Conservation (phyloP, 2,329 filamentous ascomycete genomes). For the Ascomycota sp. region DNA sequence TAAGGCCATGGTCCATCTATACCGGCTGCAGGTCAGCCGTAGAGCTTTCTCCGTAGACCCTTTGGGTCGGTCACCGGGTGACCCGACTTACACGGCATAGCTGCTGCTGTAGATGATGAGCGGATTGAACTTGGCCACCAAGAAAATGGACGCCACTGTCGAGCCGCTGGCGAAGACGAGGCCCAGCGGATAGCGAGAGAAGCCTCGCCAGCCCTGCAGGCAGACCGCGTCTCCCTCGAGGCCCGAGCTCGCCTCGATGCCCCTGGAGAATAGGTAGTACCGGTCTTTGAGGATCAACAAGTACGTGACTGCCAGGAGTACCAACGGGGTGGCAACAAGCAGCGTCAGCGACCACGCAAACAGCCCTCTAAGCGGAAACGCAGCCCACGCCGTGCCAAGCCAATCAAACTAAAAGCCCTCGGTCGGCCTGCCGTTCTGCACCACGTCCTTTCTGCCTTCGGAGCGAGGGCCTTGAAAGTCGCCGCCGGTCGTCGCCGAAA, state of each 20-base stretch:
- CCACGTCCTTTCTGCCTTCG: conserved; percentile 35
- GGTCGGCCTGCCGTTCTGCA: conserved; percentile 44
- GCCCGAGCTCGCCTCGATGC: conserved; percentile 30
- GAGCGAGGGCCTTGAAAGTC: conserved; percentile 41
- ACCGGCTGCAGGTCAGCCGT: conserved; percentile 10
- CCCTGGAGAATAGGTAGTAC: conserved; percentile 68
- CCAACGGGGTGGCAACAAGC: conserved; percentile 58
- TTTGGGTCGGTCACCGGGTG: no score
- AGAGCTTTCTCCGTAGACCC: no score
- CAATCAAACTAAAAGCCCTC: conserved; percentile 86
- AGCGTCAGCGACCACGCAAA: conserved; percentile 77
- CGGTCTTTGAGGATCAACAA: conserved; percentile 53
- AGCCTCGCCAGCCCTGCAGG: conserved; percentile 59
- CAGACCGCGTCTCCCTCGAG: conserved; percentile 39
- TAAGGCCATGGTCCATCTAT: conserved; percentile 73
- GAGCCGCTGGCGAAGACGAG: conserved; percentile 45
- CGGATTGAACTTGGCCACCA: conserved; percentile 70
- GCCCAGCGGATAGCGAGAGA: conserved; percentile 67
- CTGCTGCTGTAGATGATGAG: conserved; percentile 78
- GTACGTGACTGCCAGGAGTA: conserved; percentile 48
- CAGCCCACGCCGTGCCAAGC: conserved; percentile 58
- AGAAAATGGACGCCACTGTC: conserved; percentile 51
- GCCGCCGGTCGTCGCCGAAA: conserved; percentile 48
- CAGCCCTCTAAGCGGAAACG: conserved; percentile 61
- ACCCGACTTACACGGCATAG: conserved; percentile 44